Evolutionary conservation across 192 early-diverging fungal species (phyloP).

Genomic region (Pilaira anomala): DNA sequence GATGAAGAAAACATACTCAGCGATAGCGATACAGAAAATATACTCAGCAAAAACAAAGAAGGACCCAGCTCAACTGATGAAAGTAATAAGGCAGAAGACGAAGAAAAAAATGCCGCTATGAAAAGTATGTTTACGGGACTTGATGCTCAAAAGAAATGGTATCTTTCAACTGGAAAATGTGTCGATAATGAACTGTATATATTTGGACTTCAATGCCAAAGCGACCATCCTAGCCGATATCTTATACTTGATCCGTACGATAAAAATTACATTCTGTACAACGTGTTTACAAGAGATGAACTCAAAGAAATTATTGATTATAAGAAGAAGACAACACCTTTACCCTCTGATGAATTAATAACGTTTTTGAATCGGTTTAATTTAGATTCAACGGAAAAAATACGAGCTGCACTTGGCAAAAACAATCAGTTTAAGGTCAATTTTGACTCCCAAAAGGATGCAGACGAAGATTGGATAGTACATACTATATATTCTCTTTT

Average conservation of each 20-base stretch:
- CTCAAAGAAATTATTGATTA: background rate
- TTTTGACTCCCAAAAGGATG: background rate
- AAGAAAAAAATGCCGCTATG: background rate
- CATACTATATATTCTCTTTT: background rate
- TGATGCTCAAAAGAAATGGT: background rate
- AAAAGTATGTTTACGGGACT: background rate
- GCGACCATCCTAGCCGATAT: background rate
- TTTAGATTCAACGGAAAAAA: background rate
- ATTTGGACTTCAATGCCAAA: background rate
- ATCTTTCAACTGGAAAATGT: background rate
- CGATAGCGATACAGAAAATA: background rate
- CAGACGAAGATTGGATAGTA: background rate
- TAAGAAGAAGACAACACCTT: background rate
- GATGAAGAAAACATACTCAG: background rate
- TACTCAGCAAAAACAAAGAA: background rate
- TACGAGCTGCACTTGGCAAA: background rate
- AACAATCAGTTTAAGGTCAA: background rate
- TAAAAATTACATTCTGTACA: background rate
- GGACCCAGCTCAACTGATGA: background rate
- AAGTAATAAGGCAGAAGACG: background rate
- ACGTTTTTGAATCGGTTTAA: no score
- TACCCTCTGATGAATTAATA: background rate
- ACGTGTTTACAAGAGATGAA: background rate
- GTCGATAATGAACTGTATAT: constrained; percentile 1
- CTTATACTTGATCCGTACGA: background rate